Base-by-base conservation (phyloP, 2,329 filamentous ascomycete species). In the Aspergillus ibericus region DNA sequence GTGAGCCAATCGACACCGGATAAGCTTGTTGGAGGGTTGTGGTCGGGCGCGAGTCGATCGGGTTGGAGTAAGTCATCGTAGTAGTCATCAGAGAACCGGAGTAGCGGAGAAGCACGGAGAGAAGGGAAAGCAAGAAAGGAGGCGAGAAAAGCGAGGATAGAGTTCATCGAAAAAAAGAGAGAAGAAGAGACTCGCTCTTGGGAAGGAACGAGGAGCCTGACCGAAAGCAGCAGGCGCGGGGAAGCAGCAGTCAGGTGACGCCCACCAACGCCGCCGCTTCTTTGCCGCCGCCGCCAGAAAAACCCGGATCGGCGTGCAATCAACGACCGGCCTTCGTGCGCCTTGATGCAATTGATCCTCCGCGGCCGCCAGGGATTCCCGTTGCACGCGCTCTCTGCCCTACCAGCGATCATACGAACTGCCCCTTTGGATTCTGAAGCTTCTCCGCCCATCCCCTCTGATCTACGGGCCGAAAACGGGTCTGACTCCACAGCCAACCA, bases 161-260 rank as follows among this genome's bases (percentile, higher is more conserved):
- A 36, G 48, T 36, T 22, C 16, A 16, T 25, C 20, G 34, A 22
- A 50, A 32, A 34, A 20, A 13, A 13, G 38, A 22, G 32, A 48
- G 25, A 29, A 29, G 44, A 29, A 29, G 15, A 48, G n/a, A 29
- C 44, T 32, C 15, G 29, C 22, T 27, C 25, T 36, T 25, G n/a
- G 36, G 36, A 50, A 27, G 27, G 27, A 38, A 44, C 8, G 13
- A 12, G 29, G 29, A 25, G 36, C 12, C 25, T 15, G 27, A 36
- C 42, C 27, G 10, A 42, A 25, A 57, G 34, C 35, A 42, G 50
- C 38, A 54, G 44, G 38, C 56, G 60, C 56, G 61, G 59, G 60
- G 64, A 66, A 66, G 59, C 62, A 67, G 61, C 63, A 59, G 65
- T 67, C 66, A 69, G 58, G 60, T 61, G 62, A 64, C 47, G 22